Evolutionary conservation across 2,329 filamentous ascomycete species (phyloP), one percentile per base, ranked within the genome.

Genomic region (Trichoderma atroviride): DNA sequence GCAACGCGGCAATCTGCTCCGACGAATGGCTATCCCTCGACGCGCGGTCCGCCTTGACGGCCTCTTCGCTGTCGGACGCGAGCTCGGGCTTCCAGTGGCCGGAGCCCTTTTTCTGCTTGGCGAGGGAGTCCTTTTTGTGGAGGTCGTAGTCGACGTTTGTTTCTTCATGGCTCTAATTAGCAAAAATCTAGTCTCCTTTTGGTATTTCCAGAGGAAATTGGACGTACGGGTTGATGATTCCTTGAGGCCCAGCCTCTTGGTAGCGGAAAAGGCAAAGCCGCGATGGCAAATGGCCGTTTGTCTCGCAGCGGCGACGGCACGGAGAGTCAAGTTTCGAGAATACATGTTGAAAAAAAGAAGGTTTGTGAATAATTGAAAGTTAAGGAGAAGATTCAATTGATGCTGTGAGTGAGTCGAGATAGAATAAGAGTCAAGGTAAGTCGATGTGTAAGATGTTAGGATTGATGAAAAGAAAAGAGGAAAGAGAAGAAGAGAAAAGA

Each of bases 1-100:
- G 86, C 78, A 91, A 76, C 64, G 80, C 75, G 71, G 81, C 80
- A 72, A 84, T 79, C 61, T 83, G 79, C 70, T 83, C 79, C n/a
- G 74, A 47, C 57, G 64, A 33, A 14, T 78, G 74, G 53, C 9
- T 14, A 5, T 80, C 74, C 13, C 52, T 24, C 31, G 71, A 70
- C 52, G 43, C 43, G 35, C 87, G 87, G 77, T 91, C 91, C 52
- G 89, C 91, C 82, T 87, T 90, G 80, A 96, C 85, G 74, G 88
- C 88, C 78, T 92, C 91, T 83, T 96, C 93, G 79, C 90, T 92
- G 80, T 93, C 88, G 61, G 89, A 92, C 3, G 92, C 92, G 61
- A 96, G 84, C 78, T 91, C 89, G 27, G 90, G 85, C 81, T 92
- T 91, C 92, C 93, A 96, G 77, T 93, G 86, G 65, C 85, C 90